Evolutionary conservation across 495 filamentous ascomycete genomes (phyloP).

Genomic region (Tuber microsphaerosporum): DNA sequence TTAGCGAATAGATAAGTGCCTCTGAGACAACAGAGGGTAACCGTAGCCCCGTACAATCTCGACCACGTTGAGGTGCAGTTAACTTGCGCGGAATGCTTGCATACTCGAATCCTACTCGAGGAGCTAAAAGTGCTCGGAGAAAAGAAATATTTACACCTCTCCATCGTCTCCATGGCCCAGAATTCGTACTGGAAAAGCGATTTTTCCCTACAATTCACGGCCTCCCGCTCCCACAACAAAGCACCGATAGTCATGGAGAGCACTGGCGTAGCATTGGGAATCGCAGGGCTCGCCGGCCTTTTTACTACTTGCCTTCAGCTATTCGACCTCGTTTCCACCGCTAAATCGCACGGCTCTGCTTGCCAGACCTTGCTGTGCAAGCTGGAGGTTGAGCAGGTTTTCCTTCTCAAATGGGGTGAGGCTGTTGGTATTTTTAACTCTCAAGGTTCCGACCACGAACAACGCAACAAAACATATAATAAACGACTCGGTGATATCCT

Average conservation of each 20-base stretch:
- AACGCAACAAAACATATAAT: not conserved
- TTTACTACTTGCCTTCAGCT: constrained; percentile 7
- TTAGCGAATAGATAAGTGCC: constrained; percentile 1
- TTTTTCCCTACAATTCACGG: not conserved
- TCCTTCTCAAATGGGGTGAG: constrained; percentile 17
- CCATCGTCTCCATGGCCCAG: not conserved
- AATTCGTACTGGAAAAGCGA: not conserved
- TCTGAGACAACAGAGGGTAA: constrained; percentile 3
- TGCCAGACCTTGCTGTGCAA: constrained; percentile 9
- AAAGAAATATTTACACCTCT: constrained; percentile 5
- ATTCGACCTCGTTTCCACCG: constrained; percentile 8
- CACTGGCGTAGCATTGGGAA: constrained; percentile 3
- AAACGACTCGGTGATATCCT: constrained; percentile 3
- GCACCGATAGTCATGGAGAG: constrained; percentile 5
- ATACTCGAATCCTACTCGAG: constrained; percentile 4
- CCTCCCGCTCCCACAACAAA: not conserved
- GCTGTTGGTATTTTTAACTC: constrained; percentile 10
- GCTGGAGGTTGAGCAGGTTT: constrained; percentile 12
- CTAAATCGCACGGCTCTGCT: not conserved
- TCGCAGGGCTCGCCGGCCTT: constrained; percentile 7
- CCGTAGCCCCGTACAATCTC: constrained; percentile 5
- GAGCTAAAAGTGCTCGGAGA: not conserved
- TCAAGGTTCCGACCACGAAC: constrained; percentile 4
- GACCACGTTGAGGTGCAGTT: constrained; percentile 5
- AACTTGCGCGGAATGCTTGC: constrained; percentile 1